A percentile compares a stretch with the other conserved stretches of the same genome.
phyloP scores from a whole-genome alignment of 225 moss, liverwort and hornwort genomes.

The Polytrichum commune region DNA sequence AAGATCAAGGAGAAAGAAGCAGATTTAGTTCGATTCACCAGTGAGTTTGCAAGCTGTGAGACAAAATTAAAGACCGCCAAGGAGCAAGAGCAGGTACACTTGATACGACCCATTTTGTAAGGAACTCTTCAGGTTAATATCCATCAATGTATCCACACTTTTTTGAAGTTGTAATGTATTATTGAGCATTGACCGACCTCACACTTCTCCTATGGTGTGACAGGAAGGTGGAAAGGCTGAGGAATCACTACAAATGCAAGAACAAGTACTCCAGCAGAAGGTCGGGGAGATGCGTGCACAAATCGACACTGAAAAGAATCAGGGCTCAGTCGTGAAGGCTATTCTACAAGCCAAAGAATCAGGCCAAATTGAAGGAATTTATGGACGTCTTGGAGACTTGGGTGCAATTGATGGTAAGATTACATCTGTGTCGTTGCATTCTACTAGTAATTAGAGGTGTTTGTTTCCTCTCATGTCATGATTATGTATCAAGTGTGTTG shows the following conservation, averaged over 20 bases:
- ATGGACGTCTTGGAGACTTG: constrained; percentile 91
- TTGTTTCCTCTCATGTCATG: no score
- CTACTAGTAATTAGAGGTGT: no score
- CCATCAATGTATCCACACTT: no score
- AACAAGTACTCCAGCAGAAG: constrained; percentile 78
- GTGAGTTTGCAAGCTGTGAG: constrained; percentile 46
- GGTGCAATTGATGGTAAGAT: constrained; percentile 90
- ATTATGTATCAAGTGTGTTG: no score
- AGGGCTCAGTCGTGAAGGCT: constrained; percentile 74
- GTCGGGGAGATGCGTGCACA: constrained; percentile 76
- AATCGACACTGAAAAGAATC: constrained; percentile 79
- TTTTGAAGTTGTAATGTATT: no score
- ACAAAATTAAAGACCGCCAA: constrained; percentile 49
- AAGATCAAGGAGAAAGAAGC: constrained; percentile 64
- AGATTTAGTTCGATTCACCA: constrained; percentile 48
- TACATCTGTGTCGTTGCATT: neutral
- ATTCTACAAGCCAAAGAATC: constrained; percentile 86
- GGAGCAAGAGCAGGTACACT: constrained; percentile 73
- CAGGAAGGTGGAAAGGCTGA: constrained; percentile 72
- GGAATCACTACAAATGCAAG: constrained; percentile 55
- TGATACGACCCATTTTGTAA: no score
- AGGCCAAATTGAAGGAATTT: constrained; percentile 74
- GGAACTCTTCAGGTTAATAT: no score
- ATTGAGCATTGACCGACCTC: no score
- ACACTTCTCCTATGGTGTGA: constrained; percentile 11